These are phyloP conservation scores for Paramyrothecium roridum DNA, from an alignment of 2,329 filamentous ascomycete species.

Conservation along the genomic window DNA sequence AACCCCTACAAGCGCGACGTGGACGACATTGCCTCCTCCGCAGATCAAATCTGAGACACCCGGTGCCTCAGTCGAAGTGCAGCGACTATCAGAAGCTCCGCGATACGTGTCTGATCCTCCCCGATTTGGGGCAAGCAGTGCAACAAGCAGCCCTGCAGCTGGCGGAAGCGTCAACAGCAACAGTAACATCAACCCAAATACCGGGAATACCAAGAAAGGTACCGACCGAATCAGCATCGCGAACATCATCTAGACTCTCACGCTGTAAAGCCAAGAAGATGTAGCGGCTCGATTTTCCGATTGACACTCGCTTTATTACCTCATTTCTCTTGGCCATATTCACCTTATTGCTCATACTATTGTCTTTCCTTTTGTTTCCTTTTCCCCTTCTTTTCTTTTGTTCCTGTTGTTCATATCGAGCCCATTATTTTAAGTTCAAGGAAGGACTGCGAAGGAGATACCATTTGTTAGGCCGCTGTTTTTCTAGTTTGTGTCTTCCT, in stretches of 20 bases:
- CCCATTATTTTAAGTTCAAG: not conserved
- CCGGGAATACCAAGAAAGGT: conserved; percentile 7
- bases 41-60: conserved; percentile 32
- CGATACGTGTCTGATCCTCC: conserved; percentile 22
- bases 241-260: conserved; percentile 36
- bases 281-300: no score
- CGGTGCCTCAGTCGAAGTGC: conserved; percentile 19
- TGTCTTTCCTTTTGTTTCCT: conserved; percentile 4
- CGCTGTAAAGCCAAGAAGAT: no score
- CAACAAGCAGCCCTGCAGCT: conserved; percentile 21
- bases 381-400: conserved; percentile 3
- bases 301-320: no score
- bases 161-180: conserved; percentile 12
- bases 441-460: not conserved
- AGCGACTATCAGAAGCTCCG: conserved; percentile 24
- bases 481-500: conserved; percentile 3
- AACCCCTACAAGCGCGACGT: conserved; percentile 27
- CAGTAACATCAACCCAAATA: not conserved
- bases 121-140: conserved; percentile 18
- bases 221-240: conserved; percentile 38
- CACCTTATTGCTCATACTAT: no score
- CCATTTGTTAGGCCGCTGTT: conserved; percentile 1
- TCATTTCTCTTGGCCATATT: no score
- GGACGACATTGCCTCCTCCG: conserved; percentile 25
- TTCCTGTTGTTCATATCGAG: conserved; percentile 2